Evolutionary conservation across 1,284 basidiomycete species (phyloP).

Genomic region (Ganoderma boninense): DNA sequence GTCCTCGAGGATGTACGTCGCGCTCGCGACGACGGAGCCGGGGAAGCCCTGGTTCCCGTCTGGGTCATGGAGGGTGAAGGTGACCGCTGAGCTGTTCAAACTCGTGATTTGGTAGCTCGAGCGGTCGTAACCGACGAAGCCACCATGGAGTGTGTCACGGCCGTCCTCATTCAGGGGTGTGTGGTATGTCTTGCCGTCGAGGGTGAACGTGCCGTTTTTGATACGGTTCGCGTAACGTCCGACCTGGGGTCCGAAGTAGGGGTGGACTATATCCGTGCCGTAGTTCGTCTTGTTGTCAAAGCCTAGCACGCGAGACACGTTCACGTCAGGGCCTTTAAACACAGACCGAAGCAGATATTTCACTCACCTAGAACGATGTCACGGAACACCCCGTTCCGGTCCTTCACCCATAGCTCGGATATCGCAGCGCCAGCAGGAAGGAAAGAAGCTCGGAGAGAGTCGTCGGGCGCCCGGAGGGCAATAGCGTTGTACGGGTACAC

Average conservation of each 20-base stretch:
- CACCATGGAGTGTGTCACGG: slow-evolving; percentile 58
- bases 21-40: slow-evolving; percentile 56
- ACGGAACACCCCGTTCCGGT: slow-evolving; percentile 51
- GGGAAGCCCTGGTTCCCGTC: slow-evolving; percentile 62
- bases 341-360: too few relatives aligned
- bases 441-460: slow-evolving; percentile 60
- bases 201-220: slow-evolving; percentile 63
- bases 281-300: slow-evolving; percentile 39
- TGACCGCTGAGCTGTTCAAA: slow-evolving; percentile 52
- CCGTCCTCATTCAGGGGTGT: slow-evolving; percentile 58
- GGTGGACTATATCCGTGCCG: slow-evolving; percentile 49
- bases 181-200: slow-evolving; percentile 59
- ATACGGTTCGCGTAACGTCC: slow-evolving; percentile 63
- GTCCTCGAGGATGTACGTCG: slow-evolving; percentile 57
- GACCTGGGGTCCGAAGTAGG: slow-evolving; percentile 57
- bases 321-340: background rate
- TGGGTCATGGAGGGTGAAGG: slow-evolving; percentile 56
- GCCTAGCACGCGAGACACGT: slow-evolving; percentile 2
- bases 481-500: slow-evolving; percentile 54
- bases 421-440: slow-evolving; percentile 60
- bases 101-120: slow-evolving; percentile 59
- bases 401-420: slow-evolving; percentile 60
- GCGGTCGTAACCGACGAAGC: slow-evolving; percentile 60
- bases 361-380: background rate
- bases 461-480: slow-evolving; percentile 57